These are phyloP conservation scores for Podila minutissima DNA, from an alignment of 192 early-diverging fungal genomes.

Conservation along the genomic window DNA sequence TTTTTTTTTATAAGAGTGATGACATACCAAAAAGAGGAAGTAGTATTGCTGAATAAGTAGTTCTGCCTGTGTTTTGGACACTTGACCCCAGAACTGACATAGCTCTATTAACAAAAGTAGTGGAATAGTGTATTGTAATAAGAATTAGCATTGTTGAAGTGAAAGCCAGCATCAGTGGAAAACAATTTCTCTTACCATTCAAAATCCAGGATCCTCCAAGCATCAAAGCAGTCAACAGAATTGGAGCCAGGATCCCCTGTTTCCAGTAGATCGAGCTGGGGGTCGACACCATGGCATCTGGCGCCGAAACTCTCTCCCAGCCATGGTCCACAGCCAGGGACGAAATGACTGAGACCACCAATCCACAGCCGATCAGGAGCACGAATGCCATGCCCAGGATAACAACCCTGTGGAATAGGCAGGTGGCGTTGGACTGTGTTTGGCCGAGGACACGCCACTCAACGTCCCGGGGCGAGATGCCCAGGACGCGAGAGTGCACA, in stretches of 20 bases:
- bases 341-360: slow-evolving; percentile 14
- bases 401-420: not conserved
- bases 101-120: slow-evolving; percentile 4
- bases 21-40: slow-evolving; percentile 19
- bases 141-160: not conserved
- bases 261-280: not conserved
- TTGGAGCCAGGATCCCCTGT: slow-evolving; percentile 12
- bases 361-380: slow-evolving; percentile 7
- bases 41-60: slow-evolving; percentile 15
- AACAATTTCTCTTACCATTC: slow-evolving; percentile 10
- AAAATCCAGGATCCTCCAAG: slow-evolving; percentile 22
- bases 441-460: slow-evolving; percentile 31
- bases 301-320: slow-evolving; percentile 12
- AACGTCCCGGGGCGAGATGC: slow-evolving; percentile 20
- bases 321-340: slow-evolving; percentile 17
- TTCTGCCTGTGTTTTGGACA: slow-evolving; percentile 26
- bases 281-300: not conserved
- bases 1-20: no score
- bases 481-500: not conserved
- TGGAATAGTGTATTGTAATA: no score
- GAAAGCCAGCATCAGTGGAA: not conserved
- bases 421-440: not conserved
- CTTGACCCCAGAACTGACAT: slow-evolving; percentile 19
- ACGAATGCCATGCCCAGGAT: not conserved
- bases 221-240: slow-evolving; percentile 13